Base-by-base conservation (phyloP, 352 stramenopile genomes). In the Pilasporangium apinafurcum region DNA sequence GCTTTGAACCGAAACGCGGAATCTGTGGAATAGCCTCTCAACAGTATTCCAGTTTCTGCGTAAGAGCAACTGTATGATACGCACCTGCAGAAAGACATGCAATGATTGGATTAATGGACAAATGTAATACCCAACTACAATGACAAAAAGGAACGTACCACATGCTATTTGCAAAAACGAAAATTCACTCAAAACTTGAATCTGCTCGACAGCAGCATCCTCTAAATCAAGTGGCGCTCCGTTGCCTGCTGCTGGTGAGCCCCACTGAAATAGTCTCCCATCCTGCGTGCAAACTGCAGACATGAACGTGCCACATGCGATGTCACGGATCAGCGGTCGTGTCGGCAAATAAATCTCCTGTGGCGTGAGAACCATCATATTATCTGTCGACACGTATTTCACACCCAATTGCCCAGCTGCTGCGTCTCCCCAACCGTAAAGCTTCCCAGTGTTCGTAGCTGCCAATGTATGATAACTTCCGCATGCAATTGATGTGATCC, bases 381-480 rank as follows among this genome's bases (percentile, higher is more conserved):
- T 71, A 2, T 54, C 51, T 3, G 41, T 50, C 5, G 62, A 48
- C n/a, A 82, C 12, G 18, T 78, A 33, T 7, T 83, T 65, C 3
- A 65, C 55, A 5, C 78, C 74, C 5, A 93, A 39, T 32, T 93
- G 81, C 4, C 81, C 81, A 0, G 79, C 77, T 4, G 81, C 69
- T 24, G 76, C 62, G 28, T 93, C 81, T 0, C 81, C 81, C 78
- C 81, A 95, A 9, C 83, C 81, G 47, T 81, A 92, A 6, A 95
- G 40, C 8, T 44, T 48, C 1, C 78, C 78, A 9, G 65, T 53
- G 12, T 36, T 66, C 1, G 70, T 68, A n/a, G 64, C 56, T 9
- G 59, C 74, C 5, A 92, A 49, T 0, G 83, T 87, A 52, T 92
- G 80, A 25, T 90, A 92, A 13, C 78, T 72, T 21, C 78, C 83